Base-by-base conservation (phyloP, 2,329 filamentous ascomycete genomes). In the Aspergillus pseudotamarii region DNA sequence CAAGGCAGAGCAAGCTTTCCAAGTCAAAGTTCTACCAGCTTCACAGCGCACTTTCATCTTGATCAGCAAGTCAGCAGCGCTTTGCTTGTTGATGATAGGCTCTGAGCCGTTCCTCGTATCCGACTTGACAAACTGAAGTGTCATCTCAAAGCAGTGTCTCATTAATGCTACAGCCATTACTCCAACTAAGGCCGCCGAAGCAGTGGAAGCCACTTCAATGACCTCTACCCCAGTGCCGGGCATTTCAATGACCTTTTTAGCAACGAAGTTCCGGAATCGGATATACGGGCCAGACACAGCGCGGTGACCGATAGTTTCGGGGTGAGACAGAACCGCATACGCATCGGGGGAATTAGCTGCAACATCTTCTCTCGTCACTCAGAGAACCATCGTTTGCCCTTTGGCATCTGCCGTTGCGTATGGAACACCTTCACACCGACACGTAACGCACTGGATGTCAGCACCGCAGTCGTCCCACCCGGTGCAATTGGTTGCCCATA, bases 81-180 rank as follows among this genome's bases (percentile, higher is more conserved):
- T 79, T 67, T 87, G 85, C 19, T 81, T 77, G 62, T 82, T 73
- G 8, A 86, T 69, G 45, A 87, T 75, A 0, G 78, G 74, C 32
- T 79, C 75, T 1, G 73, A 78, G 2, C 84, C 84, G 19, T 82
- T 76, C 1, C 84, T 75, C 2, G 72, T 67, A n/a, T 86, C 80
- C 12, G 32, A 23, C 66, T 83, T 84, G 2, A 83, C 82, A 64
- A 86, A 87, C 1, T 68, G 66, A 1, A 87, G 72, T 1, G 83
- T 84, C 0, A 79, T 79, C 16, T 86, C 84, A 65, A 87, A 87
- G 0, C 81, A 79, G 0, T 81, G 79, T 0, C 85, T 79, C 83
- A 85, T 85, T 46, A 87, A 74, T 2, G 84, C 83, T 0, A 84
- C 82, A 11, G 78, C 78, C 81, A 87, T 86, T 2, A 84, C 84